Evolutionary conservation across 2,329 filamentous ascomycete genomes (phyloP).

Genomic region (Trichoderma oligosporum): DNA sequence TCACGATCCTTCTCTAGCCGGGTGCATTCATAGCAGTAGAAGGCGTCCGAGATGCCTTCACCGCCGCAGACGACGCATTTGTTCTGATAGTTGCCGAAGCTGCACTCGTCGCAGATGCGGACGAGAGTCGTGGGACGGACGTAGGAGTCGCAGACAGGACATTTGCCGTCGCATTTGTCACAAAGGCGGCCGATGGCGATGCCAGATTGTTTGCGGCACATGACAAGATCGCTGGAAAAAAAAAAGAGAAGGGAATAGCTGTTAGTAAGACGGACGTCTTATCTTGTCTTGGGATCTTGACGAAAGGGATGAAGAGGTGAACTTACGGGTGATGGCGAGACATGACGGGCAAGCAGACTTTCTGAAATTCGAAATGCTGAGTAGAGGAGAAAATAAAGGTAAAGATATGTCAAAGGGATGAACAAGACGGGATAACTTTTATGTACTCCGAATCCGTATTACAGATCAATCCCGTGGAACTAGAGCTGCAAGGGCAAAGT

Average conservation of each 20-base stretch:
- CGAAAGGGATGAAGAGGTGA: neutral
- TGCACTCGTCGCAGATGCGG: conserved; percentile 98
- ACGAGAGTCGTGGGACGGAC: conserved; percentile 95
- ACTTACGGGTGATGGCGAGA: conserved; percentile 89
- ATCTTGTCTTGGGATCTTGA: neutral
- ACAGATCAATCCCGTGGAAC: neutral
- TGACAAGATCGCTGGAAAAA: conserved; percentile 76
- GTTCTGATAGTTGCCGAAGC: conserved; percentile 99
- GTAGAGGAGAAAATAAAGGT: neutral
- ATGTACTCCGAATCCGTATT: too few relatives aligned
- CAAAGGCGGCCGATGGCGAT: conserved; percentile 98
- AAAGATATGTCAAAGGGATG: neutral
- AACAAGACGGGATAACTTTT: neutral
- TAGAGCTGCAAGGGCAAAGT: conserved; percentile 18
- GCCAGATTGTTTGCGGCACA: conserved; percentile 98
- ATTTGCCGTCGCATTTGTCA: conserved; percentile 99
- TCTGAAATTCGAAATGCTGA: neutral
- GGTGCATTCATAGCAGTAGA: conserved; percentile 99
- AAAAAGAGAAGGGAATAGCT: neutral
- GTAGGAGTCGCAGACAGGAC: conserved; percentile 97
- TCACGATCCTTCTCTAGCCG: conserved; percentile 94
- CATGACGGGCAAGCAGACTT: conserved; percentile 51
- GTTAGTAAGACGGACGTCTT: conserved; percentile 28
- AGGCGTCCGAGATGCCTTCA: conserved; percentile 95
- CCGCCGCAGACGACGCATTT: conserved; percentile 99